Evolutionary conservation across 1,284 basidiomycete species (phyloP).

Genomic region (Moesziomyces antarcticus): DNA sequence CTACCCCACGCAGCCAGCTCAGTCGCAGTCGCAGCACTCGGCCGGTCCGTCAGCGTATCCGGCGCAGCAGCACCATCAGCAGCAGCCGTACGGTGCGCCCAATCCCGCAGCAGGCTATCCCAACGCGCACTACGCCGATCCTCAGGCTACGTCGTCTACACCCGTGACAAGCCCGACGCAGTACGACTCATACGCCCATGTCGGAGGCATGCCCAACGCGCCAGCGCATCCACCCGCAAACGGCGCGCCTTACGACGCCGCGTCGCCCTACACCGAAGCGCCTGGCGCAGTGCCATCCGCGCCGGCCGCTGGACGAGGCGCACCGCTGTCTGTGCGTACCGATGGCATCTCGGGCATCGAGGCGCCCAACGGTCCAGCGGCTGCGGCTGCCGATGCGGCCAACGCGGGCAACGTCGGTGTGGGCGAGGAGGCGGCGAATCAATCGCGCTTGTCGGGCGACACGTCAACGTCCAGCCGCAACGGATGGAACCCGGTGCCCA

Average conservation of each 20-base stretch:
- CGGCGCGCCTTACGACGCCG: slow-evolving; percentile 5
- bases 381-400: slow-evolving; percentile 1
- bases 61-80: slow-evolving; percentile 16
- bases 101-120: not conserved
- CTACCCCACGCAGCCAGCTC: slow-evolving; percentile 8
- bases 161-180: slow-evolving; percentile 5
- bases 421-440: slow-evolving; percentile 19
- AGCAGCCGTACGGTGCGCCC: slow-evolving; percentile 8
- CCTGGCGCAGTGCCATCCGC: not conserved
- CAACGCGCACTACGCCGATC: slow-evolving; percentile 21
- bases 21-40: slow-evolving; percentile 4
- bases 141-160: slow-evolving; percentile 8
- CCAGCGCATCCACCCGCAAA: slow-evolving; percentile 11
- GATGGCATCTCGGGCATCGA: slow-evolving; percentile 19
- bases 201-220: slow-evolving; percentile 2
- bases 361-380: slow-evolving; percentile 2
- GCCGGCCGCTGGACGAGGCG: slow-evolving; percentile 7
- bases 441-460: slow-evolving; percentile 24
- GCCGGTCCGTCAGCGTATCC: not conserved
- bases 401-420: slow-evolving; percentile 4
- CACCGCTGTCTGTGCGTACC: slow-evolving; percentile 24
- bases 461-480: slow-evolving; percentile 28
- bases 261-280: slow-evolving; percentile 6
- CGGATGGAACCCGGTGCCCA: slow-evolving; percentile 28
- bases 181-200: slow-evolving; percentile 18